Evolutionary conservation across 2,329 filamentous ascomycete species (phyloP).

Genomic region (Hypoxylon sp.): DNA sequence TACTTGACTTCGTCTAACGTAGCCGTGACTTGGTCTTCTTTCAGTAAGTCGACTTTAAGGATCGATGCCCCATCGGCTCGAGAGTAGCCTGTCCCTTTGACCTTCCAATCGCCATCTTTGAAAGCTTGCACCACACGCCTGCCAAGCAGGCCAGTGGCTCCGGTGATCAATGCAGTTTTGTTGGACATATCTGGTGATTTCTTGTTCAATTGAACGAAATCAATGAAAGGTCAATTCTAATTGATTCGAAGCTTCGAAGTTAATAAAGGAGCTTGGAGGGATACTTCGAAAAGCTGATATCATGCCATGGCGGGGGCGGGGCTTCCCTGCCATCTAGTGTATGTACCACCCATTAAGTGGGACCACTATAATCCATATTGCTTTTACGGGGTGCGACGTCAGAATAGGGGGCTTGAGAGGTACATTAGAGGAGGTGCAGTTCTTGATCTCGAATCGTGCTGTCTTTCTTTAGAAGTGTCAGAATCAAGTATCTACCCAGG

Average conservation of each 20-base stretch:
- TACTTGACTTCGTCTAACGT: conserved; percentile 69
- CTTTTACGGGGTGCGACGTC: not conserved
- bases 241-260: conserved; percentile 7
- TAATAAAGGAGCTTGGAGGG: conserved; percentile 21
- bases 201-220: not conserved
- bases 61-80: conserved; percentile 78
- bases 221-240: not conserved
- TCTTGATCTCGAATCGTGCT: not conserved
- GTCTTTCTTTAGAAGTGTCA: too few species aligned
- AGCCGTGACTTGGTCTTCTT: conserved; percentile 61
- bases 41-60: conserved; percentile 68
- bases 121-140: conserved; percentile 82
- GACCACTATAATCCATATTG: not conserved
- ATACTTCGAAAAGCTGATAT: not conserved
- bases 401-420: conserved; percentile 3
- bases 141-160: conserved; percentile 86
- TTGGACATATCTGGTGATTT: conserved; percentile 47
- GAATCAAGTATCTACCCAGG: too few species aligned
- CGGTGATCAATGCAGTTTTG: conserved; percentile 79
- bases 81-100: conserved; percentile 79
- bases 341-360: conserved; percentile 18
- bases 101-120: conserved; percentile 73
- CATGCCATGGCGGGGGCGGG: conserved; percentile 33
- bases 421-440: too few species aligned
- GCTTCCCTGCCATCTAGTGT: not conserved